Percentiles rank a stretch among this genome's conserved stretches.
Conservation (phyloP, 108 stramenopile species). For the Fragilaria crotonensis region DNA sequence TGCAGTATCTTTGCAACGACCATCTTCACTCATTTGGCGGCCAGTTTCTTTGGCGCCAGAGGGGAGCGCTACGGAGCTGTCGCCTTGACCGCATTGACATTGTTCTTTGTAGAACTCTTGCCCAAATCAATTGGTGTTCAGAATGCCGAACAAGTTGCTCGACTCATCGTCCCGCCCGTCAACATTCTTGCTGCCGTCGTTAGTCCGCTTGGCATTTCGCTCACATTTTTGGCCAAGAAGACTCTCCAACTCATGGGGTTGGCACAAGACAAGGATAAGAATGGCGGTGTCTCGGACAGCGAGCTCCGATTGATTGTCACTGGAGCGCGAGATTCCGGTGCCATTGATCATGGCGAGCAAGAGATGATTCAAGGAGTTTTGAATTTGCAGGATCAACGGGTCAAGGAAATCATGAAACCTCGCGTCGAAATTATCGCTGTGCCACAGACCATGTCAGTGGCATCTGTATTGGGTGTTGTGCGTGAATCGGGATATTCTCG, state of each 20-base stretch:
- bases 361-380: slow-evolving; percentile 96
- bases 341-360: slow-evolving; percentile 92
- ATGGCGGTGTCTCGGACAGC: slow-evolving; percentile 79
- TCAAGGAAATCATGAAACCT: slow-evolving; percentile 92
- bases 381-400: slow-evolving; percentile 85
- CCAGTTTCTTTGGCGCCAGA: slow-evolving; percentile 60
- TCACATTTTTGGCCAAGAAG: slow-evolving; percentile 77
- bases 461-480: slow-evolving; percentile 76
- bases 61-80: slow-evolving; percentile 87
- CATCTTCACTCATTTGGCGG: slow-evolving; percentile 80
- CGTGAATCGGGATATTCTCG: slow-evolving; percentile 85
- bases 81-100: slow-evolving; percentile 78
- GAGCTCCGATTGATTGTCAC: slow-evolving; percentile 92
- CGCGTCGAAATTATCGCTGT: slow-evolving; percentile 93
- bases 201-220: slow-evolving; percentile 78
- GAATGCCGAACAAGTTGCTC: slow-evolving; percentile 90
- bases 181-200: slow-evolving; percentile 73
- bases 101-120: slow-evolving; percentile 94
- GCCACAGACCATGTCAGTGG: slow-evolving; percentile 72
- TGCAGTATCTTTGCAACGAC: slow-evolving; percentile 81
- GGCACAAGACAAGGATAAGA: slow-evolving; percentile 50
- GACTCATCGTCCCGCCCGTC: slow-evolving; percentile 86
- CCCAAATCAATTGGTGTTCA: slow-evolving; percentile 93
- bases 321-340: slow-evolving; percentile 89
- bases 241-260: slow-evolving; percentile 75